Percentiles rank a stretch among this genome's conserved stretches.
Evolutionary conservation across 1,139 yeast genomes (phyloP).

Genomic region (Yamadazyma siamensis): DNA sequence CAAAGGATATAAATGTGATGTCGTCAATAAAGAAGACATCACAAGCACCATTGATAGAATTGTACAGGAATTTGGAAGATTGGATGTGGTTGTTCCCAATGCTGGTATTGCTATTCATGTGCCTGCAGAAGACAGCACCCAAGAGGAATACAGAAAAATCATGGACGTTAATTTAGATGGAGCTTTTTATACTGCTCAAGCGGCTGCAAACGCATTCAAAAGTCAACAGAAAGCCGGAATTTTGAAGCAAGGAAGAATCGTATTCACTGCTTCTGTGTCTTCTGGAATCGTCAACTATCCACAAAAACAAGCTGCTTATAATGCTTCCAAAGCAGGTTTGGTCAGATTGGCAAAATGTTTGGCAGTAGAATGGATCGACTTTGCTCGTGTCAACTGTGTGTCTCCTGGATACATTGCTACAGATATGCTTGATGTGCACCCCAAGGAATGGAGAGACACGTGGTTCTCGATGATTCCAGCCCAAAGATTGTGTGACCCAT

Average conservation of each 20-base stretch:
- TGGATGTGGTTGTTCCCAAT: constrained; percentile 53
- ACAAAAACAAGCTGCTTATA: constrained; percentile 52
- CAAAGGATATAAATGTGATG: constrained; percentile 19
- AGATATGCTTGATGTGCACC: constrained; percentile 43
- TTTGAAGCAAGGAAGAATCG: constrained; percentile 20
- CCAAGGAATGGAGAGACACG: constrained; percentile 25
- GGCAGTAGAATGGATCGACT: constrained; percentile 54
- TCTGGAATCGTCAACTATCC: constrained; percentile 49
- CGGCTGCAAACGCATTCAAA: constrained; percentile 46
- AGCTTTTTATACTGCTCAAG: constrained; percentile 43
- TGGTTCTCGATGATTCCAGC: constrained; percentile 47
- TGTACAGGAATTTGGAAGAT: constrained; percentile 27
- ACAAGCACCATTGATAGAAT: constrained; percentile 15
- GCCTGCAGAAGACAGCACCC: constrained; percentile 16
- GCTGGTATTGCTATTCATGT: constrained; percentile 49
- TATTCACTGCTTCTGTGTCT: constrained; percentile 27
- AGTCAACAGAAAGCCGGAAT: constrained; percentile 26
- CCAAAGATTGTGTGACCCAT: constrained; percentile 49
- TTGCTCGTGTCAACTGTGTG: constrained; percentile 51
- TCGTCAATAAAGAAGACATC: constrained; percentile 19
- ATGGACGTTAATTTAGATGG: constrained; percentile 48
- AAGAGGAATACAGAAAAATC: constrained; percentile 25
- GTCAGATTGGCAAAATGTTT: constrained; percentile 46
- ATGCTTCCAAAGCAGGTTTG: constrained; percentile 53
- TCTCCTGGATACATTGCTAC: constrained; percentile 58